Evolutionary conservation across 805 yeast species (phyloP).

Genomic region (Kluyveromyces starmeri): DNA sequence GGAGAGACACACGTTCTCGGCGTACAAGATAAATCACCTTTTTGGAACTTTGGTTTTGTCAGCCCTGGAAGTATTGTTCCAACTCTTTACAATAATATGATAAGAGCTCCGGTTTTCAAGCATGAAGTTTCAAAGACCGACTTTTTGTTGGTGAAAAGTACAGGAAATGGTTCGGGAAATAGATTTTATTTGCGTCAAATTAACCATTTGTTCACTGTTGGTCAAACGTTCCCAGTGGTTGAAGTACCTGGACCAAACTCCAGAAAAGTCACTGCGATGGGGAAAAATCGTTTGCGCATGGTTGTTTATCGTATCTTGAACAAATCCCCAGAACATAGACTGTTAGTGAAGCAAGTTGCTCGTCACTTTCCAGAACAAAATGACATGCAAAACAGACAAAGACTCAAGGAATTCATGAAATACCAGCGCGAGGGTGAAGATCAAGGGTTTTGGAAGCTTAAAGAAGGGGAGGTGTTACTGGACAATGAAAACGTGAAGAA

Average conservation of each 20-base stretch:
- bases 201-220: constrained; percentile 73
- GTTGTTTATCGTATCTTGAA: constrained; percentile 83
- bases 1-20: constrained; percentile 96
- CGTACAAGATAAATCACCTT: constrained; percentile 93
- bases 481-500: constrained; percentile 65
- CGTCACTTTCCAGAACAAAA: constrained; percentile 94
- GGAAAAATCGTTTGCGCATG: constrained; percentile 87
- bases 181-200: constrained; percentile 61
- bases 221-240: constrained; percentile 86
- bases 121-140: constrained; percentile 77
- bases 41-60: constrained; percentile 97
- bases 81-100: constrained; percentile 82
- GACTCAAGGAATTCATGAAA: constrained; percentile 95
- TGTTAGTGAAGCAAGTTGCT: constrained; percentile 80
- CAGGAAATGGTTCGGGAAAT: constrained; percentile 70
- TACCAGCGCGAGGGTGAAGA: constrained; percentile 90
- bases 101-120: constrained; percentile 85
- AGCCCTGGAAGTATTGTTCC: constrained; percentile 93
- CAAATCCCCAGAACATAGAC: constrained; percentile 59
- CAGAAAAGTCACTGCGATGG: constrained; percentile 86
- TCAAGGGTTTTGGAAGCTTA: constrained; percentile 91
- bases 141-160: constrained; percentile 68
- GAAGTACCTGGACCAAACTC: constrained; percentile 98
- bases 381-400: constrained; percentile 93
- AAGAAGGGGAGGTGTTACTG: constrained; percentile 57